Evolutionary conservation across 148 eudicot genomes (phyloP).

Genomic region (Dysphania ambrosioides): DNA sequence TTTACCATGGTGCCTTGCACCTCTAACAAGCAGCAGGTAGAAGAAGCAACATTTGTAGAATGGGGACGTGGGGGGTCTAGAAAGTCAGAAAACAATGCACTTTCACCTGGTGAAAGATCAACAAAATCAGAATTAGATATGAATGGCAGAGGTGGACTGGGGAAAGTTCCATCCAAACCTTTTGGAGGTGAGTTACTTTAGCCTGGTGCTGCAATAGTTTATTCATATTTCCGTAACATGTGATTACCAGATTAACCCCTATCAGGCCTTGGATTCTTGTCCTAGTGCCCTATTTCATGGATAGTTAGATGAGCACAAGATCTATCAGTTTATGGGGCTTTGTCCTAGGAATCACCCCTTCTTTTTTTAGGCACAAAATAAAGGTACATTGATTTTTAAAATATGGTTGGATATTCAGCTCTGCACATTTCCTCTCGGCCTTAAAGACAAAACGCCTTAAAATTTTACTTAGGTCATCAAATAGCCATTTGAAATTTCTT

Average conservation of each 20-base stretch:
- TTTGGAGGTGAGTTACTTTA: conserved; percentile 47
- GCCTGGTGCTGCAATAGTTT: neutral
- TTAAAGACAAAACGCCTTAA: neutral
- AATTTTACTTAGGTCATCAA: neutral
- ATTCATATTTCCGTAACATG: neutral
- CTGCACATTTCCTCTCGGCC: neutral
- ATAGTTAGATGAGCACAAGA: too few relatives aligned
- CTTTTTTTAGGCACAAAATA: neutral
- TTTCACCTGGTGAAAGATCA: conserved; percentile 31
- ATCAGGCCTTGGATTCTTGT: too few relatives aligned
- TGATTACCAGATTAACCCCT: neutral
- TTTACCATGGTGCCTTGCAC: conserved; percentile 61
- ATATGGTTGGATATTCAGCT: neutral
- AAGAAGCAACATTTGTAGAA: conserved; percentile 37
- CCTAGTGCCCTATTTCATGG: neutral
- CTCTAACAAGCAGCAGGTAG: conserved; percentile 42
- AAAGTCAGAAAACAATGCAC: conserved; percentile 29
- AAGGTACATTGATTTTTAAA: neutral
- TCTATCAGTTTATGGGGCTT: conserved; percentile 4
- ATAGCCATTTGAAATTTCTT: neutral
- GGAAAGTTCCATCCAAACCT: conserved; percentile 30
- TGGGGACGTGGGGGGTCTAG: conserved; percentile 36
- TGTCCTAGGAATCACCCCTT: neutral
- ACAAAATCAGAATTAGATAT: conserved; percentile 35
- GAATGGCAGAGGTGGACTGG: conserved; percentile 24